Evolutionary conservation across 192 early-diverging fungal species (phyloP).

Genomic region (Dissophora globulifera): DNA sequence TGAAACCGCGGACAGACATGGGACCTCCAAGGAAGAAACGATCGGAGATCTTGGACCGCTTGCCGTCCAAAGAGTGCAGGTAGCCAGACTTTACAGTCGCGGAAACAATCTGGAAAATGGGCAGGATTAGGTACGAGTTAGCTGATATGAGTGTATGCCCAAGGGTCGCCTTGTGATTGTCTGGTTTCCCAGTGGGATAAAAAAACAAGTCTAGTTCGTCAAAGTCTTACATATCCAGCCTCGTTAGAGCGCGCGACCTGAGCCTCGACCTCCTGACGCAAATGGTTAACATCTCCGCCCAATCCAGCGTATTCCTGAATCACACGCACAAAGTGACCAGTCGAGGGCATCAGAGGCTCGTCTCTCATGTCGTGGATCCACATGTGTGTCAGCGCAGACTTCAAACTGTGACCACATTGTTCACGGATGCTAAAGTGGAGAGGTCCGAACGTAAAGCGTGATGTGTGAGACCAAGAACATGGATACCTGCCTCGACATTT

Average conservation of each 20-base stretch:
- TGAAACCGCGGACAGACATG: slow-evolving; percentile 88
- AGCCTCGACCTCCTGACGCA: slow-evolving; percentile 75
- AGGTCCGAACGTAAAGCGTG: slow-evolving; percentile 1
- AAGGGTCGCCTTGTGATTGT: too few species aligned
- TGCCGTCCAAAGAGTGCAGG: slow-evolving; percentile 67
- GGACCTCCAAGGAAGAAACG: slow-evolving; percentile 92
- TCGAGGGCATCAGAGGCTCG: slow-evolving; percentile 78
- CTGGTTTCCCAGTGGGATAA: too few species aligned
- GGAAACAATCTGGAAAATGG: slow-evolving; percentile 54
- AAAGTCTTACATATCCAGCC: slow-evolving; percentile 62
- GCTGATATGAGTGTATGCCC: too few species aligned
- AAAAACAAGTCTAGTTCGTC: slow-evolving; percentile 1
- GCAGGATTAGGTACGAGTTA: too few species aligned
- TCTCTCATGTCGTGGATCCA: slow-evolving; percentile 80
- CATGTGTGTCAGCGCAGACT: slow-evolving; percentile 78
- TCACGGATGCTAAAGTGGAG: slow-evolving; percentile 66
- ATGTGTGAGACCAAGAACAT: too few species aligned
- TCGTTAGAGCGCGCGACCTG: slow-evolving; percentile 69
- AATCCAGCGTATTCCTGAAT: slow-evolving; percentile 83
- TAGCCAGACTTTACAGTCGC: slow-evolving; percentile 67
- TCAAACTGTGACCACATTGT: slow-evolving; percentile 86
- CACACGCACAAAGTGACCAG: slow-evolving; percentile 65
- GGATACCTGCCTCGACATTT: too few species aligned
- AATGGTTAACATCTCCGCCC: slow-evolving; percentile 83
- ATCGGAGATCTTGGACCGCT: slow-evolving; percentile 78